Evolutionary conservation across 768 basidiomycete genomes (phyloP).

Genomic region (Termitomyces sp.): DNA sequence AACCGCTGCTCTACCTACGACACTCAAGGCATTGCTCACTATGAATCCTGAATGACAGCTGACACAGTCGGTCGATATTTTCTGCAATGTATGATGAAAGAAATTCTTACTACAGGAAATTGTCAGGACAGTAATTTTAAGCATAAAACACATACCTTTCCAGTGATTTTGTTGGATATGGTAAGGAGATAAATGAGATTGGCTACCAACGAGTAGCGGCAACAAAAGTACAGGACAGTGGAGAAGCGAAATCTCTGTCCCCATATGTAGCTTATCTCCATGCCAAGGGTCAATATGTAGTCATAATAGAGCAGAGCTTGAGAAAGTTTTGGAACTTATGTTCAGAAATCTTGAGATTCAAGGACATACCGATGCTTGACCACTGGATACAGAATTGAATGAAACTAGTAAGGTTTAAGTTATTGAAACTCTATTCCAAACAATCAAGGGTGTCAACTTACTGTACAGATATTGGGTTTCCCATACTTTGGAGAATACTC

Average conservation of each 20-base stretch:
- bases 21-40: neutral
- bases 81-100: neutral
- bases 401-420: neutral
- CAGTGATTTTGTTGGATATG: conserved; percentile 14
- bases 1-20: neutral
- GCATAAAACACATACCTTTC: conserved; percentile 1
- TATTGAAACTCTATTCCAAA: neutral
- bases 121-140: neutral
- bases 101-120: neutral
- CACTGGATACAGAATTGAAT: conserved; percentile 14
- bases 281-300: conserved; percentile 20
- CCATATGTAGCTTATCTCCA: conserved; percentile 22
- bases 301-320: conserved; percentile 22
- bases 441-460: neutral
- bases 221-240: conserved; percentile 21
- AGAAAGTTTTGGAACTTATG: neutral
- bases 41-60: conserved; percentile 1
- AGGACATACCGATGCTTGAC: conserved; percentile 10
- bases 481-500: neutral
- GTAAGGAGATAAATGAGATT: conserved; percentile 22
- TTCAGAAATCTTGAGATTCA: neutral
- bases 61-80: no score
- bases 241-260: conserved; percentile 18
- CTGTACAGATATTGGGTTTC: neutral
- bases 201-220: conserved; percentile 21